Base-by-base conservation (phyloP, 176 grass and related monocot genomes). In the Areca catechu region DNA sequence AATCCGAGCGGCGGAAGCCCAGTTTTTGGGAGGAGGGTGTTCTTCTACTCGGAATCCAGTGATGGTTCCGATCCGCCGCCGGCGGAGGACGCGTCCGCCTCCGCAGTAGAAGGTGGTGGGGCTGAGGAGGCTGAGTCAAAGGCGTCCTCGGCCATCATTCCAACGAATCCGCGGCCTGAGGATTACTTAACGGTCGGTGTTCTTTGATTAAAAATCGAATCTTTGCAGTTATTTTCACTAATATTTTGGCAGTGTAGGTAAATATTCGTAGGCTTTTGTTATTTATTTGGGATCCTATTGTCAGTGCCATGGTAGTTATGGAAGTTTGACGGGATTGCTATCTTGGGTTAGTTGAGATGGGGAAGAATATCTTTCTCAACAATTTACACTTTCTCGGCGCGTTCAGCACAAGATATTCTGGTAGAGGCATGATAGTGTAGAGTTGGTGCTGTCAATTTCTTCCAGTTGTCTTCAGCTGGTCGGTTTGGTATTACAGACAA, bases 11-110 rank as follows among this genome's bases (percentile, higher is more conserved):
- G 68, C 37, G 62, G 54, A 54, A 24, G 52, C 60, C 60, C 71
- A 53, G 20, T 54, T 58, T 34, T 70, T 50, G 63, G 71, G 12
- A 89, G 63, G 62, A 82, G 72, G 62, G 75, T 24, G 20, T 79
- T 82, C 25, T 95, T 85, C 71, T 95, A 81, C 72, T 89, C 89
- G 53, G 77, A 84, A 19, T 62, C 69, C 61, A 56, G 57, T 3
- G 61, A 34, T 51, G 58, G 54, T 49, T 63, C 69, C 57, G 63
- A 68, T 5, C 57, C 17, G 3, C 14, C 58, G 51, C 59, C 60
- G 5, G 28, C 60, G 29, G 76, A 18, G 60, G 67, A 27, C 3
- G 67, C 48, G 47, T 71, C 50, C 34, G 76, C 70, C 22, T 16
- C 51, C 17, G 66, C 81, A 57, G 84, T 70, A 5, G 80, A 52